phyloP scores from a whole-genome alignment of 306 rosid species.

The Cicer bijugum region DNA sequence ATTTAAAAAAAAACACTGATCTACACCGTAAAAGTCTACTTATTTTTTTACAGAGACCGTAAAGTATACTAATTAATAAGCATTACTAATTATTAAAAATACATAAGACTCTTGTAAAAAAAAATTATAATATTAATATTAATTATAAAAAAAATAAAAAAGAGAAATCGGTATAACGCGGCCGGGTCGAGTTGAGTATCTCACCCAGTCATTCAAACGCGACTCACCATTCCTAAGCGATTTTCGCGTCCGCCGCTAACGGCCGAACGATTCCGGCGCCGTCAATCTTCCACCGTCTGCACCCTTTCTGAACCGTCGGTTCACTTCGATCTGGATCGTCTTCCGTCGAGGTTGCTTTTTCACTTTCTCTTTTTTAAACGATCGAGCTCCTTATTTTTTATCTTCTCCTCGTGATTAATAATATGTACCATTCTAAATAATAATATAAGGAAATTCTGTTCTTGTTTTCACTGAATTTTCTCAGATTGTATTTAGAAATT shows the following conservation, averaged over 20 bases:
- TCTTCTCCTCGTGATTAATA: constrained; percentile 30
- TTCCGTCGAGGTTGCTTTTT: constrained; percentile 44
- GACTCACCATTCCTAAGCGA: constrained; percentile 67
- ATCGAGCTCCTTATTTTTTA: constrained; percentile 16
- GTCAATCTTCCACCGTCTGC: not conserved
- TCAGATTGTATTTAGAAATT: not conserved
- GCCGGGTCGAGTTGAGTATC: constrained; percentile 77
- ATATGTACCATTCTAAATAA: not conserved
- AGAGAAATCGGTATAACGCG: constrained; percentile 49
- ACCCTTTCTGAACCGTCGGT: not conserved
- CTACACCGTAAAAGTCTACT: too few relatives aligned
- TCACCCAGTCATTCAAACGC: constrained; percentile 63
- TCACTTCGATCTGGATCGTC: constrained; percentile 31
- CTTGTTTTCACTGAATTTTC: constrained; percentile 10
- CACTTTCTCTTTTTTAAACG: not conserved
- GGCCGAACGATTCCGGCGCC: constrained; percentile 45
- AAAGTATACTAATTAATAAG: too few relatives aligned
- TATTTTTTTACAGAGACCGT: too few relatives aligned
- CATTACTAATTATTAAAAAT: too few relatives aligned
- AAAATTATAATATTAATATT: too few relatives aligned
- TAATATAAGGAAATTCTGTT: not conserved
- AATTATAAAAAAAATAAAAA: not conserved
- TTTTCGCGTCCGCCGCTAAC: constrained; percentile 44
- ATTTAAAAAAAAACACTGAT: too few relatives aligned
- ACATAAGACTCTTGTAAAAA: too few relatives aligned